Evolutionary conservation across 352 stramenopile genomes (phyloP).

Genomic region (Vaucheria bursata): DNA sequence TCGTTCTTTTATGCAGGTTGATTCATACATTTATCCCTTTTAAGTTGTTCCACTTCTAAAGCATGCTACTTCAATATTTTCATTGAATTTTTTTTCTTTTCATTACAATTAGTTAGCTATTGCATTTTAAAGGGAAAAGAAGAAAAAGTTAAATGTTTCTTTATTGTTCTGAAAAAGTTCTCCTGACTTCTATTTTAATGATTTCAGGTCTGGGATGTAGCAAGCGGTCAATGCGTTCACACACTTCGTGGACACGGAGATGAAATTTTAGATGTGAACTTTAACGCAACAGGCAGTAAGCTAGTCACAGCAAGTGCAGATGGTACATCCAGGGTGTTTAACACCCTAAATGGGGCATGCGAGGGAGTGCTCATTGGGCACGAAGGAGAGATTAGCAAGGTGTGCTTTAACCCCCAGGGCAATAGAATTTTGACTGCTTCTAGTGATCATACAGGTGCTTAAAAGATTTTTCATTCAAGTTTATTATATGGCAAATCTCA

Average conservation of each 20-base stretch:
- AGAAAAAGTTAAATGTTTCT: neutral
- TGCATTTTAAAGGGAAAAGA: too few relatives aligned
- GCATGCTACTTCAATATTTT: too few relatives aligned
- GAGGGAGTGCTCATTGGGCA: constrained; percentile 86
- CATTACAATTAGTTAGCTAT: too few relatives aligned
- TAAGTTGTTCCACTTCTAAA: too few relatives aligned
- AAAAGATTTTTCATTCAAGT: too few relatives aligned
- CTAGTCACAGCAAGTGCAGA: constrained; percentile 83
- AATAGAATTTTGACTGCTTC: constrained; percentile 82
- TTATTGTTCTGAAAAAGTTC: too few relatives aligned
- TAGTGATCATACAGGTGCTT: constrained; percentile 82
- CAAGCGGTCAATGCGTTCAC: constrained; percentile 75
- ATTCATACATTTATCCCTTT: too few relatives aligned
- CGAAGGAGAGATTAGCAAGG: constrained; percentile 85
- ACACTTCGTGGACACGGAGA: constrained; percentile 84
- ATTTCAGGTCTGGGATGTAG: constrained; percentile 62
- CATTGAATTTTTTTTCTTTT: too few relatives aligned
- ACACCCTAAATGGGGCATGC: constrained; percentile 86
- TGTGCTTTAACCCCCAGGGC: constrained; percentile 87
- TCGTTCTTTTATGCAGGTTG: too few relatives aligned
- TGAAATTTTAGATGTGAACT: constrained; percentile 86
- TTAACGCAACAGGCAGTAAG: constrained; percentile 84
- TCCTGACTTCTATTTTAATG: too few relatives aligned
- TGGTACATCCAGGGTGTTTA: constrained; percentile 84
- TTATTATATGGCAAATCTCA: too few relatives aligned